These are phyloP conservation scores for Dipodascus albidus DNA, from an alignment of 805 yeast genomes.

Conservation along the genomic window DNA sequence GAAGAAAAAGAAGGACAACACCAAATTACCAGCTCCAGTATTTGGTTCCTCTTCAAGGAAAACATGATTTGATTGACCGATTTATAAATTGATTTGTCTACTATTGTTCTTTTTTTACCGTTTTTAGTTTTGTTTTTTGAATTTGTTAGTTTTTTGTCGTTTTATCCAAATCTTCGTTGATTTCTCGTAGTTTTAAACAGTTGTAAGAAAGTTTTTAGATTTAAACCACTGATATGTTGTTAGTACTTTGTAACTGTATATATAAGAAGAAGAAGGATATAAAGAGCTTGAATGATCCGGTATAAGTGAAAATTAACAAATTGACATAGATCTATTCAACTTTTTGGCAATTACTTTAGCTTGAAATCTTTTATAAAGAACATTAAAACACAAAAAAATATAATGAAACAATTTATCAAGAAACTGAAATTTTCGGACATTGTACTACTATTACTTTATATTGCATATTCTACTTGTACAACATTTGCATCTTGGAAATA, in stretches of 20 bases:
- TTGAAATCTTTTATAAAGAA: not conserved
- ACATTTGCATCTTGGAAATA: not conserved
- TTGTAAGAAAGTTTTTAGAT: no score
- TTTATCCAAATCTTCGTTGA: no score
- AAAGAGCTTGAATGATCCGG: no score
- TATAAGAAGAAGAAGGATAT: no score
- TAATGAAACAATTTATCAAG: not conserved
- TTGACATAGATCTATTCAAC: no score
- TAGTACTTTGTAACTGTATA: not conserved
- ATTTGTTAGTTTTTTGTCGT: not conserved
- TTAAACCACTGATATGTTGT: not conserved
- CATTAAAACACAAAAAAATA: not conserved
- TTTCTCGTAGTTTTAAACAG: no score
- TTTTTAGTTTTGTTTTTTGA: not conserved
- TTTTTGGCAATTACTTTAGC: not conserved
- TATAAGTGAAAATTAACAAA: no score
- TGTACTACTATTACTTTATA: not conserved
- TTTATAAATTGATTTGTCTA: not conserved
- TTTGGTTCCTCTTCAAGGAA: not conserved
- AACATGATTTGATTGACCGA: not conserved
- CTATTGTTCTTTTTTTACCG: not conserved
- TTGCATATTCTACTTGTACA: not conserved
- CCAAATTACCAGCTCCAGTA: not conserved
- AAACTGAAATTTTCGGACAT: not conserved
- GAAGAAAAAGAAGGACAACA: constrained; percentile 22